These are phyloP conservation scores for Ananas comosus DNA, from an alignment of 176 grass and related monocot species.

Conservation along the genomic window DNA sequence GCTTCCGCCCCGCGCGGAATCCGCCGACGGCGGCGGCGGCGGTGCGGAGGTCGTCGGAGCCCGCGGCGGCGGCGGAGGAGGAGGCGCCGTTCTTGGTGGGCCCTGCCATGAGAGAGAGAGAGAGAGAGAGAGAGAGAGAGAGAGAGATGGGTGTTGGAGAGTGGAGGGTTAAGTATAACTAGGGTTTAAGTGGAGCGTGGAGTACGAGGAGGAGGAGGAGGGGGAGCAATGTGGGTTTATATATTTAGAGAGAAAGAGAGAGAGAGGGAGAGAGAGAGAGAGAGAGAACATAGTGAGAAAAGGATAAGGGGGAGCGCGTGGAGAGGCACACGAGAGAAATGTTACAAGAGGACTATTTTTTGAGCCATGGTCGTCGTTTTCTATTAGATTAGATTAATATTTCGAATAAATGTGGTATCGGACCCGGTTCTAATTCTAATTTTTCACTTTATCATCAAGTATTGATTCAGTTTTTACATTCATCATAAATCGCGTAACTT, in stretches of 20 bases:
- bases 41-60: not conserved
- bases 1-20: conserved; percentile 28
- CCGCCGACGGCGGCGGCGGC: not conserved
- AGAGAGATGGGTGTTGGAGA: not conserved
- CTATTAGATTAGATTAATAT: not conserved
- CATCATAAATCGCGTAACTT: too few relatives aligned
- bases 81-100: conserved; percentile 30
- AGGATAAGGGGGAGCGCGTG: not conserved
- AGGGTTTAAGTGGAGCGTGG: conserved; percentile 40
- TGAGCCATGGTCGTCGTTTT: conserved; percentile 1
- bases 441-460: too few relatives aligned
- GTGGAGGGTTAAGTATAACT: conserved; percentile 16
- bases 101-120: conserved; percentile 31
- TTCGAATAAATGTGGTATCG: too few relatives aligned
- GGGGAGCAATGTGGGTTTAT: conserved; percentile 23
- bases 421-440: too few relatives aligned
- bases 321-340: conserved; percentile 9
- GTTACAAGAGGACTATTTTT: too few relatives aligned
- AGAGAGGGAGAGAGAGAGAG: conserved; percentile 1
- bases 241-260: conserved; percentile 1
- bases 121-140: too few relatives aligned
- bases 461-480: too few relatives aligned
- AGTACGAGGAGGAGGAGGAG: conserved; percentile 50
- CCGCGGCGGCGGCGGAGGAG: conserved; percentile 13
- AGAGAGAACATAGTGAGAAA: not conserved